Percentiles rank a stretch among this genome's conserved stretches.
Conservation (phyloP, 2,329 filamentous ascomycete species). For the Fusarium illudens region DNA sequence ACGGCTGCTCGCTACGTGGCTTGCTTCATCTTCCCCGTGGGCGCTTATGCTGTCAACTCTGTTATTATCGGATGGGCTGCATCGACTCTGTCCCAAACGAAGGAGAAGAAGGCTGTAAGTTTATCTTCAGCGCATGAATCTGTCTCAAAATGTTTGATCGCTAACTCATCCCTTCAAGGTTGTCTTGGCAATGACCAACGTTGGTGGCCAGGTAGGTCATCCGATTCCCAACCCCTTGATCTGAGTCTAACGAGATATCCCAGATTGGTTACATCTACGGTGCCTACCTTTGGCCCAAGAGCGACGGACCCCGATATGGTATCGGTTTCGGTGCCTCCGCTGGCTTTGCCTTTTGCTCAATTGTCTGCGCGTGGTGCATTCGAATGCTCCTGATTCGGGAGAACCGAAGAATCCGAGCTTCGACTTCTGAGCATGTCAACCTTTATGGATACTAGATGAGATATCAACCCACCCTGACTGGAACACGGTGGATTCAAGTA, state of each 20-base stretch:
- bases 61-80: constrained; percentile 58
- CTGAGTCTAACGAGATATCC: accelerated
- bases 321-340: constrained; percentile 56
- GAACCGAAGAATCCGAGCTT: constrained; percentile 52
- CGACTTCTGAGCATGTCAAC: constrained; percentile 47
- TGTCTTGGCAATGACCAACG: constrained; percentile 58
- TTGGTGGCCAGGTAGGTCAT: constrained; percentile 48
- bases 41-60: constrained; percentile 56
- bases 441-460: constrained; percentile 48
- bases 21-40: constrained; percentile 54
- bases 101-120: constrained; percentile 57
- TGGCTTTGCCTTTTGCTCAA: constrained; percentile 50
- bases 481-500: background rate
- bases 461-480: background rate
- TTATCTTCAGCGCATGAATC: accelerated
- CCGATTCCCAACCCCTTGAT: accelerated
- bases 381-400: constrained; percentile 51
- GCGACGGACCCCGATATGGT: constrained; percentile 54
- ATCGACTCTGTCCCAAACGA: constrained; percentile 55
- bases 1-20: constrained; percentile 52
- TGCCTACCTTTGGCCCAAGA: constrained; percentile 59
- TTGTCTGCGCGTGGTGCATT: constrained; percentile 54
- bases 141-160: background rate
- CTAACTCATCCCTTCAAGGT: constrained; percentile 25
- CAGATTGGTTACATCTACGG: constrained; percentile 58